Percentiles rank a stretch among this genome's conserved stretches.
phyloP scores from a whole-genome alignment of 2,329 filamentous ascomycete genomes.

The Whalleya microplaca region DNA sequence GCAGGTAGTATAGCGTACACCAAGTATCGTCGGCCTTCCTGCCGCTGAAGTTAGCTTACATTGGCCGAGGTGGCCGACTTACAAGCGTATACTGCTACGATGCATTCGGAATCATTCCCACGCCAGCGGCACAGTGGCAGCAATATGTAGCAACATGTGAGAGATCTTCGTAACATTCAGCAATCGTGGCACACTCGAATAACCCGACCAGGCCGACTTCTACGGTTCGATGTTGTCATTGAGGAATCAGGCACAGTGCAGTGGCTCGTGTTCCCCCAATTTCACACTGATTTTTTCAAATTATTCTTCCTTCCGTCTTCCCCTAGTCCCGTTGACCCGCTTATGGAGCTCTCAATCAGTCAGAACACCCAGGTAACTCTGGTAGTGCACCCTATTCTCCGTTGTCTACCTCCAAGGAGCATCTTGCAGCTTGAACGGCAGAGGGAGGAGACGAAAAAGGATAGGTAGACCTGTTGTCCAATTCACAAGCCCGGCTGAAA shows the following conservation, averaged over 20 bases:
- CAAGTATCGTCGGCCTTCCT: conserved; percentile 8
- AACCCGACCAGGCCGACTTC: conserved; percentile 7
- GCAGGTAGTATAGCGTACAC: neutral
- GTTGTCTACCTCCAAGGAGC: conserved; percentile 18
- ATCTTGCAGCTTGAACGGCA: conserved; percentile 4
- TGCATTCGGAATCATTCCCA: conserved; percentile 10
- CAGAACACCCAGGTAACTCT: conserved; percentile 5
- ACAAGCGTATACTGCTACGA: neutral
- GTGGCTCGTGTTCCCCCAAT: conserved; percentile 32
- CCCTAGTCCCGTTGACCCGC: conserved; percentile 35
- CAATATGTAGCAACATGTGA: conserved; percentile 5
- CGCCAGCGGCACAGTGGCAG: conserved; percentile 5
- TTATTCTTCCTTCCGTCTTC: conserved; percentile 35
- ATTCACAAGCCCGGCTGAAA: neutral
- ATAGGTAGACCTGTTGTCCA: neutral
- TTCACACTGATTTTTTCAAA: conserved; percentile 29
- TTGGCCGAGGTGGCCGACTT: neutral
- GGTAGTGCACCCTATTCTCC: conserved; percentile 1
- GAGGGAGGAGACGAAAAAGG: neutral
- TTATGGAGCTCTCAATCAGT: conserved; percentile 25
- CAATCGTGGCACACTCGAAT: conserved; percentile 16
- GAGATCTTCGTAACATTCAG: conserved; percentile 3
- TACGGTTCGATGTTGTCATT: conserved; percentile 25
- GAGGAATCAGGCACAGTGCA: conserved; percentile 23
- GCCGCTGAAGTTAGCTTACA: conserved; percentile 4